Percentiles rank a stretch among this genome's conserved stretches.
These are phyloP conservation scores for Acer yangbiense DNA, from an alignment of 345 rosid species.

Conservation along the genomic window DNA sequence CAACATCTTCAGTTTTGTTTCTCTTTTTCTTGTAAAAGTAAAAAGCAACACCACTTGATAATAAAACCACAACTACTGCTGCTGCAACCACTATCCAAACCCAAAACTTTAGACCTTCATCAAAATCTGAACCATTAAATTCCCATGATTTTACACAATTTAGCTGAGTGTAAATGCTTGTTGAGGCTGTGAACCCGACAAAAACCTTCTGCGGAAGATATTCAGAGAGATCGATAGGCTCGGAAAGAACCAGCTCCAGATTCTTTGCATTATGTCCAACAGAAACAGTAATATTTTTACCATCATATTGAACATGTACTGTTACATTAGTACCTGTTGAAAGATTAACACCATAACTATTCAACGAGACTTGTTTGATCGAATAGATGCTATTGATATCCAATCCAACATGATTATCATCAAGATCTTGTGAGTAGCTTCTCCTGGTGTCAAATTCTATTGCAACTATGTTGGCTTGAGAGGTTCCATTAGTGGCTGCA, in stretches of 20 bases:
- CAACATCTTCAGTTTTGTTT: conserved; percentile 20
- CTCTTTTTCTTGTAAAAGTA: conserved; percentile 36
- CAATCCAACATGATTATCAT: too few relatives aligned
- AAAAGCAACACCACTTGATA: conserved; percentile 8
- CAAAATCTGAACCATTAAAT: too few relatives aligned
- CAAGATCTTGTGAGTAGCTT: too few relatives aligned
- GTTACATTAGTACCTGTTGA: conserved; percentile 9
- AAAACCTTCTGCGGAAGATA: too few relatives aligned
- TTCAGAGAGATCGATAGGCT: conserved; percentile 27
- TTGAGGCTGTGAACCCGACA: too few relatives aligned
- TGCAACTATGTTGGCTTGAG: too few relatives aligned
- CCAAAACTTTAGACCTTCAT: conserved; percentile 35
- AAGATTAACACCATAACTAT: conserved; percentile 29
- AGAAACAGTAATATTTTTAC: conserved; percentile 45
- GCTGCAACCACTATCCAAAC: conserved; percentile 35
- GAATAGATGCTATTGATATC: too few relatives aligned
- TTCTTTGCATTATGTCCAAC: conserved; percentile 16
- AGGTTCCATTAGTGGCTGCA: conserved; percentile 31
- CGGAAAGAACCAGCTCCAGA: conserved; percentile 34
- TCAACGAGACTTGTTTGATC: too few relatives aligned
- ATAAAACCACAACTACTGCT: conserved; percentile 10
- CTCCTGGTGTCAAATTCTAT: too few relatives aligned
- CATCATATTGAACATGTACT: conserved; percentile 46
- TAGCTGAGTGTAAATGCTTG: too few relatives aligned
- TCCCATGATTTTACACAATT: too few relatives aligned